phyloP scores from a whole-genome alignment of 2,329 filamentous ascomycete genomes.

The Verticillium nonalfalfae region DNA sequence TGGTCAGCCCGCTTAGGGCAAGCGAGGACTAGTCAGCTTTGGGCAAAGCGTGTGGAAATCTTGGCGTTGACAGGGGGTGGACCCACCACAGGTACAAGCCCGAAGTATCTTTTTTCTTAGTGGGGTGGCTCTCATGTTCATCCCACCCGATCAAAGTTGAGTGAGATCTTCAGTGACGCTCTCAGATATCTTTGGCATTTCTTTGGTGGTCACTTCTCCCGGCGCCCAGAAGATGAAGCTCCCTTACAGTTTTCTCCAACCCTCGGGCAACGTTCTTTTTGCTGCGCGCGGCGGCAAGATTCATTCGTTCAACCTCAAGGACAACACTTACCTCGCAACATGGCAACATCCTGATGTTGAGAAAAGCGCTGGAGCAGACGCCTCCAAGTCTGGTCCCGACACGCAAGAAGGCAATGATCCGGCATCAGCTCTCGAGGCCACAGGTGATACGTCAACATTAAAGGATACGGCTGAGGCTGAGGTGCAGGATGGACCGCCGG shows the following conservation, averaged over 20 bases:
- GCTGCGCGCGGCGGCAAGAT: conserved; percentile 69
- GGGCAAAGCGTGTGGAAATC: conserved; percentile 8
- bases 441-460: conserved; percentile 4
- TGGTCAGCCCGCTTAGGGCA: conserved; percentile 27
- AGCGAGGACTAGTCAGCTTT: conserved; percentile 18
- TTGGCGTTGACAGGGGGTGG: conserved; percentile 2
- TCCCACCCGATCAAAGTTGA: not conserved
- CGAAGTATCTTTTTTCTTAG: conserved; percentile 27
- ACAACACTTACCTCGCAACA: conserved; percentile 51
- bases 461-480: conserved; percentile 20
- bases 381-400: conserved; percentile 18
- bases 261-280: conserved; percentile 54
- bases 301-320: conserved; percentile 56
- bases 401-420: conserved; percentile 3
- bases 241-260: conserved; percentile 60
- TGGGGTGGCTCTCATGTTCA: conserved; percentile 1
- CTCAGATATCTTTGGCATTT: not conserved
- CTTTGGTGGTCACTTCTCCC: not conserved
- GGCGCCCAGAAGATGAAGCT: conserved; percentile 31
- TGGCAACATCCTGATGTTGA: conserved; percentile 50
- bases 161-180: not conserved
- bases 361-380: conserved; percentile 17
- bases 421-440: conserved; percentile 12
- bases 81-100: not conserved
- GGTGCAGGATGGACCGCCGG: conserved; percentile 25